These are phyloP conservation scores for Xenoacremonium recifei DNA, from an alignment of 2,329 filamentous ascomycete species.

Conservation along the genomic window DNA sequence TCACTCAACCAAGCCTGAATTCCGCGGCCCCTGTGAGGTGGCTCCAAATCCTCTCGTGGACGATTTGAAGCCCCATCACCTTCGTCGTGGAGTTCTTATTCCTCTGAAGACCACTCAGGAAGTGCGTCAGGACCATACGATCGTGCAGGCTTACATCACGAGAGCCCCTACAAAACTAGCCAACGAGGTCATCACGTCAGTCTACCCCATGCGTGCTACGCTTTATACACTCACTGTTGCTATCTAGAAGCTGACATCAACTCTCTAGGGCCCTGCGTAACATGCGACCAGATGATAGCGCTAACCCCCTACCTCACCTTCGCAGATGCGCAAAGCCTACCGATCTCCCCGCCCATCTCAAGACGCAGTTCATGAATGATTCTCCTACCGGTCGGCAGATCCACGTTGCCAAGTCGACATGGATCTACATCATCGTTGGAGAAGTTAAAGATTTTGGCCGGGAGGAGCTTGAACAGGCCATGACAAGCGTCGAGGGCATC, in stretches of 20 bases:
- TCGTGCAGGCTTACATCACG: slow-evolving; percentile 67
- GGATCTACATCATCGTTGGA: slow-evolving; percentile 58
- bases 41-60: slow-evolving; percentile 38
- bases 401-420: slow-evolving; percentile 59
- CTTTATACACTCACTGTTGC: too few species aligned
- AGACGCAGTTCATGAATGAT: slow-evolving; percentile 60
- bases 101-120: slow-evolving; percentile 65
- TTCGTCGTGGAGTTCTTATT: slow-evolving; percentile 51
- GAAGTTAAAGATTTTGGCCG: slow-evolving; percentile 51
- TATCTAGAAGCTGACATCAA: slow-evolving; percentile 14
- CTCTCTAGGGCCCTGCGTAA: slow-evolving; percentile 54
- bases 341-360: slow-evolving; percentile 66
- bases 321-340: slow-evolving; percentile 72
- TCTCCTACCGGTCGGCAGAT: slow-evolving; percentile 52
- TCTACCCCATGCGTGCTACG: slow-evolving; percentile 21
- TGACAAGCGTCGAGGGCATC: slow-evolving; percentile 50
- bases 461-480: slow-evolving; percentile 48
- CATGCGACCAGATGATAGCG: slow-evolving; percentile 57
- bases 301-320: slow-evolving; percentile 67
- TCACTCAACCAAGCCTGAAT: slow-evolving; percentile 17
- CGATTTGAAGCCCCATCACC: slow-evolving; percentile 32
- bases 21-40: slow-evolving; percentile 21
- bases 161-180: slow-evolving; percentile 70
- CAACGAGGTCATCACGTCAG: slow-evolving; percentile 71
- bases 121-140: slow-evolving; percentile 55